Evolutionary conservation across 306 rosid species (phyloP).

Genomic region (Prunus davidiana): DNA sequence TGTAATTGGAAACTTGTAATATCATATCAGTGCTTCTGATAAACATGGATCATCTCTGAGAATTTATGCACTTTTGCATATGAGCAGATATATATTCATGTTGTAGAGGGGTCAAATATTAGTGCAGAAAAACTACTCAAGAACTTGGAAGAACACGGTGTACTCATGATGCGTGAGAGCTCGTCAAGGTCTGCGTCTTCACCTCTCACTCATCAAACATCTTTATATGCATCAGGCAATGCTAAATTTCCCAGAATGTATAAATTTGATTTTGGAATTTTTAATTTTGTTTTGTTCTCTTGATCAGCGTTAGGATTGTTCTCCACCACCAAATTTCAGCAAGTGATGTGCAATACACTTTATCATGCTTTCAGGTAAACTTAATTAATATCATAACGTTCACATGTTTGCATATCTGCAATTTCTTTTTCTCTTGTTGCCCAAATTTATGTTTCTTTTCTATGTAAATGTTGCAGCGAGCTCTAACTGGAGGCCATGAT

Average conservation of each 20-base stretch:
- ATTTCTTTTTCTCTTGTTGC: background rate
- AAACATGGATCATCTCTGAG: background rate
- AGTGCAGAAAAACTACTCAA: slow-evolving; percentile 50
- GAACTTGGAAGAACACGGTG: slow-evolving; percentile 56
- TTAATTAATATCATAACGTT: background rate
- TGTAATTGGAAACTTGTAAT: too few relatives aligned
- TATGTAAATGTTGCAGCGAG: slow-evolving; percentile 45
- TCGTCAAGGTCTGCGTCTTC: slow-evolving; percentile 57
- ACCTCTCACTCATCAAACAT: background rate
- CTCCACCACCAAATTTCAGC: slow-evolving; percentile 79
- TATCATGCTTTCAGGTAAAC: slow-evolving; percentile 82
- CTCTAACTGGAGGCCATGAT: slow-evolving; percentile 39
- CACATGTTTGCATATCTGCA: background rate
- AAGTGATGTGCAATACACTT: slow-evolving; percentile 63
- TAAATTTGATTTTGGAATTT: background rate
- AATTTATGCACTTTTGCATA: background rate
- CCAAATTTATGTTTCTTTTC: background rate
- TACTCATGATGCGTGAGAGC: slow-evolving; percentile 48
- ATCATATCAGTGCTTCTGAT: too few relatives aligned
- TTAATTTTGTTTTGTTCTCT: slow-evolving; percentile 7
- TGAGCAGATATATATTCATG: slow-evolving; percentile 52
- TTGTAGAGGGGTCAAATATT: slow-evolving; percentile 47
- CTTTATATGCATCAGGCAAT: background rate
- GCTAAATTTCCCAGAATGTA: background rate
- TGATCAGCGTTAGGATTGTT: slow-evolving; percentile 72